Evolutionary conservation across 306 rosid genomes (phyloP), one percentile per base, ranked within the genome.

Genomic region (Casuarina glauca): DNA sequence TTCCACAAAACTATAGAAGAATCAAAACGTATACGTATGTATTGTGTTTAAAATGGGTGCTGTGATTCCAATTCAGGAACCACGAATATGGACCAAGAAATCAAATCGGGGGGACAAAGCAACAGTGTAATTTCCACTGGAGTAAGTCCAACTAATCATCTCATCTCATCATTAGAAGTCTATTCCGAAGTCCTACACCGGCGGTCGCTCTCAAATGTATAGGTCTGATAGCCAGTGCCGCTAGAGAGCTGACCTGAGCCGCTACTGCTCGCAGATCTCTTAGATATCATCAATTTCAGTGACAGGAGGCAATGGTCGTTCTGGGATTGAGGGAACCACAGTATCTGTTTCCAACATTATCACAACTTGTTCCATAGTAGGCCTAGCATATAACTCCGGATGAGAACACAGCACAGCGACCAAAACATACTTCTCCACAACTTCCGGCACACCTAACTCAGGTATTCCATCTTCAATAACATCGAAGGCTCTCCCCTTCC

Each of bases 361-460:
- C 49, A 93, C 96, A 55, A 91, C 97, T 82, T 91, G 97, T 76
- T 95, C 99, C 99, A 95, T 95, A 15, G 99, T 86, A 52, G 99
- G 99, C 88, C 99, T 89, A 2, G 97, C 99, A 74, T 93, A 83
- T 71, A 93, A 58, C 86, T 92, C 97, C 3, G 99, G 99, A 82
- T 93, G 99, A 67, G 99, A 93, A 76, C 99, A 95, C 17, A 93
- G 84, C 9, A 95, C 90, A 43, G 97, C 94, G 80, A 95, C 81
- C 76, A 95, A 73, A 52, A 95, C 94, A 75, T 89, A 90, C 86
- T 90, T 95, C 87, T 95, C 99, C 19, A 95, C 80, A 62, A 84
- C 93, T 43, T 93, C 83, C 0, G 91, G 89, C 0, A 82, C 26
- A 75, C 90, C 97, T 43, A 84, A 49, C 32, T 88, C 97, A 0